A percentile compares a stretch with the other conserved stretches of the same genome.
Conservation (phyloP, 768 basidiomycete genomes). For the Suillus fuscotomentosus region DNA sequence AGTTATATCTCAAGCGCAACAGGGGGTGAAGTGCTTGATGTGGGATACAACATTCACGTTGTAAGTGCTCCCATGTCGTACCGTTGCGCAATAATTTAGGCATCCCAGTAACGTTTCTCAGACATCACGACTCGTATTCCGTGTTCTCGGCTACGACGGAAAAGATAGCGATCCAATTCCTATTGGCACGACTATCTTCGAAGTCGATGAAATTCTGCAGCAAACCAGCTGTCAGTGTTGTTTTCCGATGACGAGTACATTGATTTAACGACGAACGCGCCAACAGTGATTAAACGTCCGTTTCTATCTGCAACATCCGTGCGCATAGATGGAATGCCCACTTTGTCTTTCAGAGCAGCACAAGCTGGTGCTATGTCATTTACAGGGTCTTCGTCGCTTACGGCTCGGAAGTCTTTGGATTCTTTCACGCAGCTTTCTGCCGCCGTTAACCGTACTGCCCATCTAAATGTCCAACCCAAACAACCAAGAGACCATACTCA, state of each 20-base stretch:
- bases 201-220: background rate
- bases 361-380: background rate
- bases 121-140: background rate
- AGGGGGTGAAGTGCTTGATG: background rate
- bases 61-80: background rate
- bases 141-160: background rate
- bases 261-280: background rate
- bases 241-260: background rate
- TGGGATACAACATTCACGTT: constrained; percentile 1
- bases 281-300: background rate
- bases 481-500: background rate
- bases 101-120: background rate
- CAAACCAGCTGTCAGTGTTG: background rate
- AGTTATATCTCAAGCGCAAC: background rate
- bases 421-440: background rate
- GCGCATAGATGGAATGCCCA: background rate
- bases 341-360: background rate
- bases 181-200: background rate
- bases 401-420: background rate
- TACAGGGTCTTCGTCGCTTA: background rate
- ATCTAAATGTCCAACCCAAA: background rate
- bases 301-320: background rate
- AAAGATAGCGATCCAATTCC: constrained; percentile 1
- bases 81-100: background rate
- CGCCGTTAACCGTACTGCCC: background rate